A percentile compares a stretch with the other conserved stretches of the same genome.
phyloP scores from a whole-genome alignment of 495 filamentous ascomycete species.

The Cercophora sp. region DNA sequence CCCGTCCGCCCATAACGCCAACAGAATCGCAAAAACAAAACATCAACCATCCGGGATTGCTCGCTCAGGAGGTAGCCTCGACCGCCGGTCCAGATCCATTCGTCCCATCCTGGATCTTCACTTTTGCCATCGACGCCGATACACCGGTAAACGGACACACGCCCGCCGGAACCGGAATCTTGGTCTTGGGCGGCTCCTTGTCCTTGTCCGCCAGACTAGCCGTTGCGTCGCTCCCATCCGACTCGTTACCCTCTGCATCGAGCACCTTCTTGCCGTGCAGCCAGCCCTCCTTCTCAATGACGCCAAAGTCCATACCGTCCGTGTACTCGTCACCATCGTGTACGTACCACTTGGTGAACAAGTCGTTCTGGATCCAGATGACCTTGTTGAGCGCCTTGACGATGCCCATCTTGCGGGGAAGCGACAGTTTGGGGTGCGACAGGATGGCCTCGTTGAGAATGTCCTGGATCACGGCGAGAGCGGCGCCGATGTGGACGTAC shows the following conservation, averaged over 20 bases:
- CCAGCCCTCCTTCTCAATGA: conserved; percentile 62
- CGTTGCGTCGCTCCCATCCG: conserved; percentile 15
- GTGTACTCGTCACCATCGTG: conserved; percentile 67
- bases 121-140: conserved; percentile 3
- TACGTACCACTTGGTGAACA: conserved; percentile 73
- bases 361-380: conserved; percentile 73
- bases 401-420: conserved; percentile 62
- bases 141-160: conserved; percentile 25
- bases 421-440: conserved; percentile 59
- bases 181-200: not conserved
- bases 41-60: too few species aligned
- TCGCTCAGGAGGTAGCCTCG: too few species aligned
- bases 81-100: not conserved
- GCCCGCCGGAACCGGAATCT: not conserved
- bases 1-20: too few species aligned
- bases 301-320: conserved; percentile 52
- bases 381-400: conserved; percentile 59
- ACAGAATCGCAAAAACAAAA: too few species aligned
- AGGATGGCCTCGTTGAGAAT: conserved; percentile 70
- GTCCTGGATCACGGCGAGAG: conserved; percentile 66
- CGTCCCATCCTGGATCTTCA: conserved; percentile 10
- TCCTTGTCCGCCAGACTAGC: not conserved
- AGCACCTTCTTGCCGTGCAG: conserved; percentile 44
- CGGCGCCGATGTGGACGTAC: conserved; percentile 69
- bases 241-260: conserved; percentile 20